Conservation (phyloP, 345 rosid species). For the Trapa bicornis region DNA sequence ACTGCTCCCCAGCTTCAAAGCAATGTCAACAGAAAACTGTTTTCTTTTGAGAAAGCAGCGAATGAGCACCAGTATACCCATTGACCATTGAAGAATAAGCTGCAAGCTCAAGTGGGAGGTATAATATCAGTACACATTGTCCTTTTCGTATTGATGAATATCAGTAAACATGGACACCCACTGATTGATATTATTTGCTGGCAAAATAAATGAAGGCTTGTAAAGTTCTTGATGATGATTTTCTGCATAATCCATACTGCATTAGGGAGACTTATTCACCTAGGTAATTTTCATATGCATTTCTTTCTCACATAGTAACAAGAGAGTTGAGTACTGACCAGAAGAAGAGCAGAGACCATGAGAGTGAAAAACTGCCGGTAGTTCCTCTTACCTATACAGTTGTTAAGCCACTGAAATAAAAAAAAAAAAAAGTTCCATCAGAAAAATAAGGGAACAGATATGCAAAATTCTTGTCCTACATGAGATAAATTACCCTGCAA, state of each 20-base stretch:
- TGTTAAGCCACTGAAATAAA: slow-evolving; percentile 84
- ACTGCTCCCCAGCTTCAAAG: slow-evolving; percentile 90
- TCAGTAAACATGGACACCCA: no score
- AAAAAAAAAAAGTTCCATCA: slow-evolving; percentile 7
- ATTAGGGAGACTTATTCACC: no score
- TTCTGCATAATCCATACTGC: background rate
- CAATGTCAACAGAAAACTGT: slow-evolving; percentile 49
- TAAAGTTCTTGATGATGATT: background rate
- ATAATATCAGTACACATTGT: no score
- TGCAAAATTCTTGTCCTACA: background rate
- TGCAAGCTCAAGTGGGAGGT: no score
- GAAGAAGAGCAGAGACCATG: slow-evolving; percentile 78
- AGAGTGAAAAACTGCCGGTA: slow-evolving; percentile 86
- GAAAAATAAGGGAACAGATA: slow-evolving; percentile 6
- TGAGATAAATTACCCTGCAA: slow-evolving; percentile 59
- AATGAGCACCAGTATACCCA: slow-evolving; percentile 62
- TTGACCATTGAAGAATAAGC: slow-evolving; percentile 88
- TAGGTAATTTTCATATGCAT: no score
- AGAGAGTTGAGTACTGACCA: slow-evolving; percentile 40
- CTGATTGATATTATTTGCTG: no score
- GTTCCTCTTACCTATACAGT: slow-evolving; percentile 83
- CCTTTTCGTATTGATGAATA: no score
- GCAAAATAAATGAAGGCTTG: background rate
- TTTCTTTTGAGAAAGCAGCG: slow-evolving; percentile 73
- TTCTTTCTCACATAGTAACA: no score